Percentiles rank a stretch among this genome's conserved stretches.
Evolutionary conservation across 1,284 basidiomycete species (phyloP).

Genomic region (Cystobasidium pallidum): DNA sequence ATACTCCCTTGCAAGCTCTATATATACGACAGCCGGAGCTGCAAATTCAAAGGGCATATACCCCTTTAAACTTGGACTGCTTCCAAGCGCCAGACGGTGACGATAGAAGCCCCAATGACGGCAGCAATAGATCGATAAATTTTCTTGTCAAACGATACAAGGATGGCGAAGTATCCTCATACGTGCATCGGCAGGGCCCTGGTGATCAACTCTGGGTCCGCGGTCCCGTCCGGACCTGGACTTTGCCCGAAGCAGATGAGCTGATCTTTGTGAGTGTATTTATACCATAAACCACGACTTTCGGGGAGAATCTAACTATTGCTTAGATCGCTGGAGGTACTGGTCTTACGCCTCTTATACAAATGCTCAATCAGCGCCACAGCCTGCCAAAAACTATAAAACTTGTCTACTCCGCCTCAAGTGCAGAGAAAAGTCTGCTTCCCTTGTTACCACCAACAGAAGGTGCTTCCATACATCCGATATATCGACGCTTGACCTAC

Average conservation of each 20-base stretch:
- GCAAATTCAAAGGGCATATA: conserved; percentile 84
- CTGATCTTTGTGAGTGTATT: conserved; percentile 68
- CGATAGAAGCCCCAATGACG: no score
- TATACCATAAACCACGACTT: no score
- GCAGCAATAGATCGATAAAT: conserved; percentile 55
- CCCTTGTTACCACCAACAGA: conserved; percentile 32
- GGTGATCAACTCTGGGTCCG: conserved; percentile 73
- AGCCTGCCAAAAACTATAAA: conserved; percentile 16
- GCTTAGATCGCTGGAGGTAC: conserved; percentile 50
- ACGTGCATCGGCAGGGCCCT: conserved; percentile 70
- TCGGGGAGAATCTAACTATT: no score
- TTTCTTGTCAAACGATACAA: conserved; percentile 61
- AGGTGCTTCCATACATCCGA: not conserved
- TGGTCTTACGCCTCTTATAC: conserved; percentile 48
- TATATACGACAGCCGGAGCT: conserved; percentile 83
- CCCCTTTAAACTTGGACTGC: conserved; percentile 64
- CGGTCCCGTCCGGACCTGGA: conserved; percentile 75
- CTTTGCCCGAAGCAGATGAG: conserved; percentile 73
- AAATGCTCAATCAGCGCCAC: conserved; percentile 45
- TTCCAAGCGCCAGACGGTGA: conserved; percentile 15
- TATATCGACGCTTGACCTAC: conserved; percentile 11
- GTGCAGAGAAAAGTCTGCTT: conserved; percentile 40
- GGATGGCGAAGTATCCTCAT: conserved; percentile 76
- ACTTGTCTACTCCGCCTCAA: conserved; percentile 42
- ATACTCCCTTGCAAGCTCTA: conserved; percentile 68